Base-by-base conservation (phyloP, 2,329 filamentous ascomycete species). In the Trichophyton verrucosum region DNA sequence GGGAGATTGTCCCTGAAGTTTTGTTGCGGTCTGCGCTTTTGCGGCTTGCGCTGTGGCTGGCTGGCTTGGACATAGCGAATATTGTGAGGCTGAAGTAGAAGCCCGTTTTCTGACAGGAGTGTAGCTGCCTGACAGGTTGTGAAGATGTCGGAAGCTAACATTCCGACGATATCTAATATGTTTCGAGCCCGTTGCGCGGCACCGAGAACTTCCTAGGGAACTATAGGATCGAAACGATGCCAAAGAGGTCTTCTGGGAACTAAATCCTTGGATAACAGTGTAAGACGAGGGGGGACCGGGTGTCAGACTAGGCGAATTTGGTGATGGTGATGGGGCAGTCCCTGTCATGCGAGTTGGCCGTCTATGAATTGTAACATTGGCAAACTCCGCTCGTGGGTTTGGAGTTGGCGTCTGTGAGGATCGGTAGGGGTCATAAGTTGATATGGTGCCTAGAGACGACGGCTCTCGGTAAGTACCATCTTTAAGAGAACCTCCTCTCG, bases 351-450 rank as follows among this genome's bases (percentile, higher is more conserved):
- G 64, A 2, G 66, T 42, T 1, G 70, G 65, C 61, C 70, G 74
- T 57, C 84, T 82, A 67, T 90, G 86, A 56, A 94, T 79, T 0
- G 83, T 84, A 58, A 91, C 82, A 66, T 84, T 87, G 33, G 86
- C 80, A 66, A 85, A 84, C 62, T 85, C 81, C 6, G 77, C 79
- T 58, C 83, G 79, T 0, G 77, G 74, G 24, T 76, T 66, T 60
- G 73, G 62, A 58, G 81, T 74, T 22, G 78, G 76, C 60, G 81
- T 75, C 65, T 81, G 80, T 2, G 87, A 90, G 3, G 87, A 84
- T 68, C 88, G 83, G 71, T 88, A 95, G 0, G 91, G 90, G 71
- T 96, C 91, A 67, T 95, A 95, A 72, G 87, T 94, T 64, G 82
- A 76, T 70, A 82, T 66, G 68, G 78, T 70, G 2, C 69, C 69